phyloP scores from a whole-genome alignment of 164 flowering plant genomes.

The Vitis riparia region DNA sequence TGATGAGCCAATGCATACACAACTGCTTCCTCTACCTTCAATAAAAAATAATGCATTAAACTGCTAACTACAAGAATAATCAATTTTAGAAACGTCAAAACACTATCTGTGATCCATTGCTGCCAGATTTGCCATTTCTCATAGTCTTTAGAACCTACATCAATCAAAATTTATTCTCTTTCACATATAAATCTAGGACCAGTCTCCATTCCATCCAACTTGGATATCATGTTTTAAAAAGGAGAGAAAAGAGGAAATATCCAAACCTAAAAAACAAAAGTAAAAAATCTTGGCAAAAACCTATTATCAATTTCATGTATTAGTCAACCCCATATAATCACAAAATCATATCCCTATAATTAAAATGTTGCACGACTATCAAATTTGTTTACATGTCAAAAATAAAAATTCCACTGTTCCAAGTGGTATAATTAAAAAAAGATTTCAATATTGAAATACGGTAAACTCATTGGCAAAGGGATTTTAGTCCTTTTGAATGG shows the following conservation, averaged over 20 bases:
- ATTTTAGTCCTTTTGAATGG: too few species aligned
- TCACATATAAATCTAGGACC: not conserved
- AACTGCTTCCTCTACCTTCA: constrained; percentile 83
- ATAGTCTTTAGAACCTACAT: not conserved
- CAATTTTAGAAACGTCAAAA: not conserved
- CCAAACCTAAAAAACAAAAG: too few species aligned
- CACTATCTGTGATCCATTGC: not conserved
- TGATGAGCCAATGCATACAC: constrained; percentile 66
- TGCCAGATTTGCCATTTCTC: not conserved
- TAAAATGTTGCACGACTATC: too few species aligned
- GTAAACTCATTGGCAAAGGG: too few species aligned
- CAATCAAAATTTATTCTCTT: not conserved
- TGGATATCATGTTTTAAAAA: not conserved
- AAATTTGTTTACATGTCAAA: too few species aligned
- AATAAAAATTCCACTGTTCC: too few species aligned
- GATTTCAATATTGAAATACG: too few species aligned
- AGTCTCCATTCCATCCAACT: not conserved
- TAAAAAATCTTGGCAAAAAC: too few species aligned
- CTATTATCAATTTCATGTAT: too few species aligned
- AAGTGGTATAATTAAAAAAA: too few species aligned
- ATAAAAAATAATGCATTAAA: constrained; percentile 8
- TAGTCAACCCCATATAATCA: too few species aligned
- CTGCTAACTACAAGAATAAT: constrained; percentile 6
- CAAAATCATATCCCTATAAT: too few species aligned
- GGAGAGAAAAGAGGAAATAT: not conserved